Percentiles rank a stretch among this genome's conserved stretches.
phyloP scores from a whole-genome alignment of 257 asterid species.

The Avicennia marina region DNA sequence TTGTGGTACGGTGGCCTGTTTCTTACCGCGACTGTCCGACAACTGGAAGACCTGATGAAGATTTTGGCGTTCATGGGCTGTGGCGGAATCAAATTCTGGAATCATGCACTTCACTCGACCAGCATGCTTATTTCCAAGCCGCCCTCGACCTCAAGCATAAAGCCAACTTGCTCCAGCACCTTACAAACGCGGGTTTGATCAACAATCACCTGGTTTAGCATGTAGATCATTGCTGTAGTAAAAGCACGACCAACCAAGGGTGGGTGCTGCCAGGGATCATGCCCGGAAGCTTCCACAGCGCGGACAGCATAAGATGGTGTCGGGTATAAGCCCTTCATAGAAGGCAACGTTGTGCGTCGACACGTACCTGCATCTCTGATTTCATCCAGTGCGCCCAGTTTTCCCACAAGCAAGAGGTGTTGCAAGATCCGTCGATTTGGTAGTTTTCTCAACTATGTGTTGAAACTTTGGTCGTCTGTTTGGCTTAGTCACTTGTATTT shows the following conservation, averaged over 20 bases:
- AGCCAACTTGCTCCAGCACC: slow-evolving; percentile 54
- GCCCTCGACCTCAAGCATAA: slow-evolving; percentile 55
- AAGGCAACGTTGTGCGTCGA: slow-evolving; percentile 81
- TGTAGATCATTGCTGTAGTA: slow-evolving; percentile 25
- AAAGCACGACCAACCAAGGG: no score
- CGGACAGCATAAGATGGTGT: slow-evolving; percentile 39
- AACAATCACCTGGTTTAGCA: no score
- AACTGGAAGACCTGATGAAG: slow-evolving; percentile 59
- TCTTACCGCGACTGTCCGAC: slow-evolving; percentile 71
- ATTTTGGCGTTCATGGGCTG: slow-evolving; percentile 79
- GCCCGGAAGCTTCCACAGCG: slow-evolving; percentile 28
- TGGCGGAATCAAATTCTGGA: slow-evolving; percentile 75
- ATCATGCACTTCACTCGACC: slow-evolving; percentile 51
- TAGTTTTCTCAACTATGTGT: slow-evolving; percentile 12
- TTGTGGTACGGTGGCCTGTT: slow-evolving; percentile 91
- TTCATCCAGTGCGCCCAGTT: slow-evolving; percentile 63
- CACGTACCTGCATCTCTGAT: slow-evolving; percentile 34
- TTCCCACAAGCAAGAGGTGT: slow-evolving; percentile 45
- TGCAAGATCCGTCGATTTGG: no score
- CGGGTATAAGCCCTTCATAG: slow-evolving; percentile 52
- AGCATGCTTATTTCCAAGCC: slow-evolving; percentile 46
- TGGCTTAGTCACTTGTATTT: no score
- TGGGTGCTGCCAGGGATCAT: no score
- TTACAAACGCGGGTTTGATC: slow-evolving; percentile 48
- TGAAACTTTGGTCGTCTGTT: no score